These are phyloP conservation scores for Bipolaris oryzae DNA, from an alignment of 2,329 filamentous ascomycete species.

Conservation along the genomic window DNA sequence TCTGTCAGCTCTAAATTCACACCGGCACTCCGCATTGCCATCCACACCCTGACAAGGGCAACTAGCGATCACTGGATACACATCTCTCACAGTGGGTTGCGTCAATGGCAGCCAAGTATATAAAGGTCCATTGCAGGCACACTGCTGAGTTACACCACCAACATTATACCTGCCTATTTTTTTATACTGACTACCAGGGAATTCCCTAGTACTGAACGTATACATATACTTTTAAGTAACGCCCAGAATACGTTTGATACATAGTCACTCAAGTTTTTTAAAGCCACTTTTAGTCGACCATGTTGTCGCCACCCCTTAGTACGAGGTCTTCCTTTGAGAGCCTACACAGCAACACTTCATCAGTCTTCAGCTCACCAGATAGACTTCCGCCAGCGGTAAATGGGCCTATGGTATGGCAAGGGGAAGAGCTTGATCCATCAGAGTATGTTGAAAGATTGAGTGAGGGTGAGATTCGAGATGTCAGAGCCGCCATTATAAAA, in stretches of 20 bases:
- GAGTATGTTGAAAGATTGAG: constrained; percentile 39
- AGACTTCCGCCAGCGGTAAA: constrained; percentile 35
- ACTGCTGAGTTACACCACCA: constrained; percentile 3
- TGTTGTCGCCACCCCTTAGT: constrained; percentile 36
- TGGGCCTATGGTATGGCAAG: constrained; percentile 45
- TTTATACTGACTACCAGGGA: not conserved
- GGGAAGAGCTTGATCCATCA: constrained; percentile 31
- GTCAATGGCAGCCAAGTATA: constrained; percentile 10
- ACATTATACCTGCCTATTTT: not conserved
- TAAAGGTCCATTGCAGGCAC: constrained; percentile 9
- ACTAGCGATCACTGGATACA: constrained; percentile 8
- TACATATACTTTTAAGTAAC: not conserved
- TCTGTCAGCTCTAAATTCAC: constrained; percentile 40
- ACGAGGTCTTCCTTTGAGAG: constrained; percentile 40
- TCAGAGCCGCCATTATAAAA: constrained; percentile 42
- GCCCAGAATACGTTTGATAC: not conserved
- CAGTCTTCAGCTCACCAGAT: constrained; percentile 32
- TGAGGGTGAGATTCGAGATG: constrained; percentile 33
- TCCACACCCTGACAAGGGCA: constrained; percentile 6
- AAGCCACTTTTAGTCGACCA: constrained; percentile 14
- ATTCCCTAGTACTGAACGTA: not conserved
- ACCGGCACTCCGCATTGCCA: not conserved
- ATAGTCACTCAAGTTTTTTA: not conserved
- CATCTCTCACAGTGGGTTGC: not conserved
- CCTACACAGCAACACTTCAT: constrained; percentile 34